A percentile compares a stretch with the other conserved stretches of the same genome.
Evolutionary conservation across 176 grass and related monocot species (phyloP).

Genomic region (Bromus sterilis): DNA sequence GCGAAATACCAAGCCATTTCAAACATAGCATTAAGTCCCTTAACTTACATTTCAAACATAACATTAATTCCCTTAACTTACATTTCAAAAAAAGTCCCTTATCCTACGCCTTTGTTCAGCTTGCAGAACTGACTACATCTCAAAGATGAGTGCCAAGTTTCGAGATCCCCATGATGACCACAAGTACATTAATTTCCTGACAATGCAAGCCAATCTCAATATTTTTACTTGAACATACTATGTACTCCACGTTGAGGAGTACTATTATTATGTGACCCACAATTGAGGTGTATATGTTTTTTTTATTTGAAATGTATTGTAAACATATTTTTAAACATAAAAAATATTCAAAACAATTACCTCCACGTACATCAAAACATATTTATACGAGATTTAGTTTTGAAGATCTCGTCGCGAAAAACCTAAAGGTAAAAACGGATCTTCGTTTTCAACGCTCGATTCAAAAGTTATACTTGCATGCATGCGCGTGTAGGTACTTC

Average conservation of each 20-base stretch:
- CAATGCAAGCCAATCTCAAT: not conserved
- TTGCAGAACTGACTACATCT: not conserved
- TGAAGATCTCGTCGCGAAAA: too few species aligned
- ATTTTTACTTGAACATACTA: not conserved
- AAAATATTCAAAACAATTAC: too few species aligned
- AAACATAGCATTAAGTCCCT: not conserved
- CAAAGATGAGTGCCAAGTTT: not conserved
- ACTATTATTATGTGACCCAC: too few species aligned
- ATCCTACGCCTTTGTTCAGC: not conserved
- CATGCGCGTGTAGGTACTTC: too few species aligned
- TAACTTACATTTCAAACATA: not conserved
- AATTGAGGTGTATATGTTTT: too few species aligned
- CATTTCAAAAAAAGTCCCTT: not conserved
- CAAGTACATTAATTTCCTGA: not conserved
- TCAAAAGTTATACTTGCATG: too few species aligned
- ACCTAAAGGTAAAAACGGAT: too few species aligned
- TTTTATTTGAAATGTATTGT: too few species aligned
- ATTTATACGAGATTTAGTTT: too few species aligned
- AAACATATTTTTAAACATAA: too few species aligned
- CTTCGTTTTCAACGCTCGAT: too few species aligned
- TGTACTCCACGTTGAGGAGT: not conserved
- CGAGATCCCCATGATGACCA: not conserved
- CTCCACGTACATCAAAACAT: too few species aligned
- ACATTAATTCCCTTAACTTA: not conserved
- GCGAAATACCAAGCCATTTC: not conserved